phyloP scores from a whole-genome alignment of 2,329 filamentous ascomycete species.

The Penicillium sp. region DNA sequence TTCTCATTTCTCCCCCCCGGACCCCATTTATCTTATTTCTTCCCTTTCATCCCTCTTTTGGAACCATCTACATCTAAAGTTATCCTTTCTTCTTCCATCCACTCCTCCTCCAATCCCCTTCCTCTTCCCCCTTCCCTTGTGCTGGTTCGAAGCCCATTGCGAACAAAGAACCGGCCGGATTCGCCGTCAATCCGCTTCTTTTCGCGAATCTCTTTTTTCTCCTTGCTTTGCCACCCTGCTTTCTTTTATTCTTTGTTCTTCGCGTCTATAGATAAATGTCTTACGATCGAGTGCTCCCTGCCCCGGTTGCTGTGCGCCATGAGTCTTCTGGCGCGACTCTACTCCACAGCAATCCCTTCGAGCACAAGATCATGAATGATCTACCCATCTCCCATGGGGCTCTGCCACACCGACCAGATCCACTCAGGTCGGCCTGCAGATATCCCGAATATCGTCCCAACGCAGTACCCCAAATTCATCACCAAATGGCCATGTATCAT shows the following conservation, averaged over 20 bases:
- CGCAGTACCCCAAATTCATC: slow-evolving; percentile 29
- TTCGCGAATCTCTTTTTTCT: slow-evolving; percentile 1
- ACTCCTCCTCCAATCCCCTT: neutral
- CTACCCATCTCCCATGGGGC: slow-evolving; percentile 24
- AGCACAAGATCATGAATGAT: slow-evolving; percentile 49
- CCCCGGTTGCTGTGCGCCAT: slow-evolving; percentile 47
- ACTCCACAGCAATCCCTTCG: slow-evolving; percentile 42
- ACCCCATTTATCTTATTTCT: slow-evolving; percentile 17
- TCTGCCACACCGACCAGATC: slow-evolving; percentile 20
- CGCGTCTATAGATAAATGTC: slow-evolving; percentile 44
- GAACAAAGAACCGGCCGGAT: neutral
- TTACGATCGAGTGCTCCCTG: slow-evolving; percentile 54
- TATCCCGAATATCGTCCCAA: slow-evolving; percentile 25
- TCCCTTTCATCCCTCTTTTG: slow-evolving; percentile 21
- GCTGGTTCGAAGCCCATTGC: neutral
- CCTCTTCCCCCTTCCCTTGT: slow-evolving; percentile 1
- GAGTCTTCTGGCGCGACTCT: slow-evolving; percentile 38
- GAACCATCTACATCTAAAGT: neutral
- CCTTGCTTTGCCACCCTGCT: neutral
- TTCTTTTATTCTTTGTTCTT: slow-evolving; percentile 12
- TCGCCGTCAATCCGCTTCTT: slow-evolving; percentile 1
- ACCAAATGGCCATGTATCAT: slow-evolving; percentile 21
- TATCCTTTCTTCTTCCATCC: neutral
- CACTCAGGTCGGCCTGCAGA: slow-evolving; percentile 15
- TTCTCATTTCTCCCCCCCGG: too few species aligned